These are phyloP conservation scores for Blastocrithidia nonstop DNA, from an alignment of 208 protist genomes.

Conservation along the genomic window DNA sequence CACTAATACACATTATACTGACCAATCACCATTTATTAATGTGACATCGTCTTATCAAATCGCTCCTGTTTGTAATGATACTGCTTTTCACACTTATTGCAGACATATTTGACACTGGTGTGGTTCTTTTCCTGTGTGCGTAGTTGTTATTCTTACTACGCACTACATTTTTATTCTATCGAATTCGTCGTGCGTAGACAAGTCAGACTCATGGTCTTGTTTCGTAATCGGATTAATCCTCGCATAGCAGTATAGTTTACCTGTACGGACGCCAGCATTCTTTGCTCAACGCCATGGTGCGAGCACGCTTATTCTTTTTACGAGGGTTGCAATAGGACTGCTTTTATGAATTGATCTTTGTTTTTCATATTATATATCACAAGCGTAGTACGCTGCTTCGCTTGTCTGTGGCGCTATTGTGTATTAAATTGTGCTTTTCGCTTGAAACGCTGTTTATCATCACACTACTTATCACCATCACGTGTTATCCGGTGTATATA, in stretches of 20 bases:
- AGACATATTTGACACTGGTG: slow-evolving; percentile 26
- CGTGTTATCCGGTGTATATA: too few species aligned
- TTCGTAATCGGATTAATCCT: slow-evolving; percentile 11
- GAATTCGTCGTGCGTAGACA: slow-evolving; percentile 15
- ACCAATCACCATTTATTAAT: slow-evolving; percentile 31
- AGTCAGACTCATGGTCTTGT: slow-evolving; percentile 4
- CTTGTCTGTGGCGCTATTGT: slow-evolving; percentile 13
- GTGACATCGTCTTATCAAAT: slow-evolving; percentile 45
- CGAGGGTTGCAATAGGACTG: slow-evolving; percentile 65
- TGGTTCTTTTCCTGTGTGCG: slow-evolving; percentile 28
- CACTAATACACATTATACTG: slow-evolving; percentile 35
- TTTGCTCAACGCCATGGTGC: slow-evolving; percentile 57
- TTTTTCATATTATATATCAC: slow-evolving; percentile 27
- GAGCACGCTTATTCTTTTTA: slow-evolving; percentile 56
- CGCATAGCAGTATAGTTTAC: slow-evolving; percentile 18
- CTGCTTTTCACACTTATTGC: slow-evolving; percentile 21
- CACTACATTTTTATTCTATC: slow-evolving; percentile 34
- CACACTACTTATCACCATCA: too few species aligned
- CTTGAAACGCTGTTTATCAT: slow-evolving; percentile 11
- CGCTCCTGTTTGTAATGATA: slow-evolving; percentile 32
- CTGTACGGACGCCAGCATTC: slow-evolving; percentile 53
- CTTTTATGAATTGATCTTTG: slow-evolving; percentile 58
- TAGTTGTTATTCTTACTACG: slow-evolving; percentile 17
- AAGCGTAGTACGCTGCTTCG: slow-evolving; percentile 6
- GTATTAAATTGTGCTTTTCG: slow-evolving; percentile 5